Base-by-base conservation (phyloP, 2,329 filamentous ascomycete genomes). In the Aspergillus sp. region DNA sequence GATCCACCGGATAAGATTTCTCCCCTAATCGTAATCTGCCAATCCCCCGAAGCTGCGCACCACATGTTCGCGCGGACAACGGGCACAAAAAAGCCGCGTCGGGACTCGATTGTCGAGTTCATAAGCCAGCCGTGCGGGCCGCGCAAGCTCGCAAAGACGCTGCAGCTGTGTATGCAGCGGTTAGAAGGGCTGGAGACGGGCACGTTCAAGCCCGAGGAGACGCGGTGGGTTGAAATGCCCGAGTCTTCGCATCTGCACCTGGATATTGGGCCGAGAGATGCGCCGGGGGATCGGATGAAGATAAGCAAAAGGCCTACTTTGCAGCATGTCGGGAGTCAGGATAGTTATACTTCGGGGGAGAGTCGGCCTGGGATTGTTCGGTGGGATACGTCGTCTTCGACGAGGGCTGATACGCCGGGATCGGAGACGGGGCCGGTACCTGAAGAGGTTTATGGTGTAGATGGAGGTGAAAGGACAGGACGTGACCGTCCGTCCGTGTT, bases 111-210 rank as follows among this genome's bases (percentile, higher is more conserved):
- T 17, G 63, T 72, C 15, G 71, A 74, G 53, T 70, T 73, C 14
- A 68, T 74, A 21, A 69, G 70, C 50, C 71, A 74, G 37, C 72
- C 72, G 1, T 72, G 69, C 53, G 72, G 71, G 2, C 70, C 71
- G 2, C 65, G 66, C 7, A 74, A 74, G 31, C 52, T 74, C n/a
- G 70, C 70, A 1, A 52, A 52, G 12, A 25, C 50, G 6, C 14
- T 52, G 11, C 17, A 52, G 41, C 40, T 52, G 27, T 52, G 50
- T 8, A 61, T 67, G 15, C 63, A 65, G n/a, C 64, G 65, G 25
- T 59, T 61, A 27, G 33, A 35, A 3, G 58, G 58, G 7, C 19
- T 58, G 4, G 17, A 57, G 7, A 4, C 27, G 27, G 15, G 57
- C 31, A 4, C 27, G 27, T 31, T 31, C 9, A 23, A 14, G 17